A percentile compares a stretch with the other conserved stretches of the same genome.
phyloP scores from a whole-genome alignment of 768 basidiomycete species.

The Pluteus cervinus region DNA sequence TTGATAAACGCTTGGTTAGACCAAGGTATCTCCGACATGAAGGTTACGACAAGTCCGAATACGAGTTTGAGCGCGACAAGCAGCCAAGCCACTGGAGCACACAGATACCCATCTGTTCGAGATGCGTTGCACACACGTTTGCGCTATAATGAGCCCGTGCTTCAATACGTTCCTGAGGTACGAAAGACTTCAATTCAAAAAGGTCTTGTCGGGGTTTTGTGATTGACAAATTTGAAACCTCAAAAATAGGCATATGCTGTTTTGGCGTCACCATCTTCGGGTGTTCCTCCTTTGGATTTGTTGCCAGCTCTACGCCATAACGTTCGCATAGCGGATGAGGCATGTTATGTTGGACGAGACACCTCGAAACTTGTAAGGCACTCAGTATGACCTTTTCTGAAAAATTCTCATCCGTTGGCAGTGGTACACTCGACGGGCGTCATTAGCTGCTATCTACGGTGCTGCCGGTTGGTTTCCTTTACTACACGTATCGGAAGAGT shows the following conservation, averaged over 20 bases:
- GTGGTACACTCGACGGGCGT: conserved; percentile 70
- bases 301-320: conserved; percentile 57
- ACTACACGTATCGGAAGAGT: background rate
- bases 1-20: conserved; percentile 73
- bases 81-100: conserved; percentile 5
- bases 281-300: conserved; percentile 51
- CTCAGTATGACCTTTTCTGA: background rate
- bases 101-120: conserved; percentile 27
- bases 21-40: conserved; percentile 54
- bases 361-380: conserved; percentile 47
- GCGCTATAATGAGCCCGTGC: conserved; percentile 60
- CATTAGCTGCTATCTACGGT: conserved; percentile 62
- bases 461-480: conserved; percentile 48
- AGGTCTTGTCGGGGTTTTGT: no score
- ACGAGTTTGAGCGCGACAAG: background rate
- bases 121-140: conserved; percentile 53
- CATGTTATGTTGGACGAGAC: conserved; percentile 55
- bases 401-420: conserved; percentile 32
- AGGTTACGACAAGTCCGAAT: conserved; percentile 4
- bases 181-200: no score
- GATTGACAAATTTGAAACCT: no score
- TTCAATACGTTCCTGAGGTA: conserved; percentile 65
- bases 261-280: conserved; percentile 45
- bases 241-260: conserved; percentile 72
- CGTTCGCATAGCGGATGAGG: conserved; percentile 58